phyloP scores from a whole-genome alignment of 345 rosid genomes.

The Mallotus nudiflorus region DNA sequence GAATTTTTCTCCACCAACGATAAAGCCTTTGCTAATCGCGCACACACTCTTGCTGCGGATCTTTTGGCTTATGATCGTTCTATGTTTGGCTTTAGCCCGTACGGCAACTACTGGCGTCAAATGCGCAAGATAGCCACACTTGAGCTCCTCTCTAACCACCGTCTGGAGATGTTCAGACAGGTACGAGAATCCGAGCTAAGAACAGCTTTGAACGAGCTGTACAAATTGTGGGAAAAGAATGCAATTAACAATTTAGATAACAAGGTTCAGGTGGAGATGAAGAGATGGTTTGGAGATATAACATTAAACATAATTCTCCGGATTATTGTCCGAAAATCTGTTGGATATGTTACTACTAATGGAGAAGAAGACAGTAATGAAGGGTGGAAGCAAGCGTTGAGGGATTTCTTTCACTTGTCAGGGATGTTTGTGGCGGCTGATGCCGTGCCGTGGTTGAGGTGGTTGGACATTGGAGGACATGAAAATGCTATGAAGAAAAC shows the following conservation, averaged over 20 bases:
- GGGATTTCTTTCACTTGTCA: neutral
- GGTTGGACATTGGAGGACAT: too few species aligned
- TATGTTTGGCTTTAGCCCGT: conserved; percentile 32
- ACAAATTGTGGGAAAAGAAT: conserved; percentile 11
- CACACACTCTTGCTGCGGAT: conserved; percentile 18
- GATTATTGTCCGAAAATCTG: too few species aligned
- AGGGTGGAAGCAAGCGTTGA: too few species aligned
- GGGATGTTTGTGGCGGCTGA: conserved; percentile 3
- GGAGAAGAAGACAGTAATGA: too few species aligned
- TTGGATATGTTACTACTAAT: too few species aligned
- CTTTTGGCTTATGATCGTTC: conserved; percentile 26
- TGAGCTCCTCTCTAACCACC: conserved; percentile 51
- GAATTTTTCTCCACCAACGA: conserved; percentile 39
- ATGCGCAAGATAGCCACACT: too few species aligned
- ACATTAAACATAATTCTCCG: too few species aligned
- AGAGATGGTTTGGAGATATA: conserved; percentile 33
- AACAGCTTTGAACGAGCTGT: conserved; percentile 17
- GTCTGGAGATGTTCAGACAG: too few species aligned
- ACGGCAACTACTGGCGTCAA: conserved; percentile 41
- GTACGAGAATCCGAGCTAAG: too few species aligned
- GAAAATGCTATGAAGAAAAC: too few species aligned
- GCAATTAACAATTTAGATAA: neutral
- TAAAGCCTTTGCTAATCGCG: conserved; percentile 34
- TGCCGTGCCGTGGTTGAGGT: conserved; percentile 1
- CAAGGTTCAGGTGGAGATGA: conserved; percentile 34